These are phyloP conservation scores for Chlorencoelia australis DNA, from an alignment of 2,329 filamentous ascomycete species.

Conservation along the genomic window DNA sequence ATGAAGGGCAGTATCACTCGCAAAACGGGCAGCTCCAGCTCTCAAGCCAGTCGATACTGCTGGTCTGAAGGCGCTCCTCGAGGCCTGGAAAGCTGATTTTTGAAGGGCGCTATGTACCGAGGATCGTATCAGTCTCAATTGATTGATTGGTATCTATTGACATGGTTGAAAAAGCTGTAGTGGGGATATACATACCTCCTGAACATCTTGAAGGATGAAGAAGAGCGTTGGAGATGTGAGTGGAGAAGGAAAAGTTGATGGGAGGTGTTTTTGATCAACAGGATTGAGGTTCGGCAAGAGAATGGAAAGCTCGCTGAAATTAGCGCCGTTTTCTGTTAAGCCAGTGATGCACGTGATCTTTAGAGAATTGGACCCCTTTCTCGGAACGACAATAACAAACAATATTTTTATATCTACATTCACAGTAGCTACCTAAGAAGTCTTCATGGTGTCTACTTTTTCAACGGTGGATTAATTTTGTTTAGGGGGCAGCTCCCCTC, in stretches of 20 bases:
- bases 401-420: too few relatives aligned
- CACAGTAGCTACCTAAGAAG: too few relatives aligned
- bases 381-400: too few relatives aligned
- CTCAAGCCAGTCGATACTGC: slow-evolving; percentile 44
- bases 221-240: slow-evolving; percentile 52
- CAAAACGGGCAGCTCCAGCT: slow-evolving; percentile 40
- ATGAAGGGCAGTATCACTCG: slow-evolving; percentile 47
- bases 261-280: slow-evolving; percentile 26
- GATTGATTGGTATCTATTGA: slow-evolving; percentile 19
- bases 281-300: too few relatives aligned
- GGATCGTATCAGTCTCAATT: slow-evolving; percentile 39
- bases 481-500: too few relatives aligned
- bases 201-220: slow-evolving; percentile 69
- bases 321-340: slow-evolving; percentile 8
- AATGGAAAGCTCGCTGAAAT: slow-evolving; percentile 42
- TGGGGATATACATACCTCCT: slow-evolving; percentile 56
- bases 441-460: too few relatives aligned
- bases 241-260: slow-evolving; percentile 43
- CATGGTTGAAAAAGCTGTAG: slow-evolving; percentile 16
- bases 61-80: slow-evolving; percentile 48
- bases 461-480: too few relatives aligned
- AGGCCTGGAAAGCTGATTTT: slow-evolving; percentile 50
- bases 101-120: slow-evolving; percentile 52
- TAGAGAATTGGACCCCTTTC: too few relatives aligned
- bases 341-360: slow-evolving; percentile 10